Base-by-base conservation (phyloP, 768 basidiomycete genomes). In the Grammothele lineata region DNA sequence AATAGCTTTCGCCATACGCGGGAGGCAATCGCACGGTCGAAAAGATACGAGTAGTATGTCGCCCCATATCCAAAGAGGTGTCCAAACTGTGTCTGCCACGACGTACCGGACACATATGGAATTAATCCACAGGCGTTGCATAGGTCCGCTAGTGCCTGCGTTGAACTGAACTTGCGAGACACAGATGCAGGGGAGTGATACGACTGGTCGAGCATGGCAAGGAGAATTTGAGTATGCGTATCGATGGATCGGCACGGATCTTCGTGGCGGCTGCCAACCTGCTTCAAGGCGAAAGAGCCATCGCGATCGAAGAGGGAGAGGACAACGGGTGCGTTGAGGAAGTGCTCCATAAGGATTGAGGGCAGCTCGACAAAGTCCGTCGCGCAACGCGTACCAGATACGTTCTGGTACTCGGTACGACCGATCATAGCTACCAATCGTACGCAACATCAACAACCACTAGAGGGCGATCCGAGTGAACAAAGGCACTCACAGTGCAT, bases 321-420 rank as follows among this genome's bases (percentile, higher is more conserved):
- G 23, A 98, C 91, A 12, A 70, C 66, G 0, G 90, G 80, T 0
- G 94, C 95, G 34, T 78, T 85, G 34, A 95, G 78, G 72, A 99
- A 97, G 61, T 93, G 92, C 63, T 99, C 96, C 96, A 98, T 98
- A 18, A 99, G 79, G 58, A 98, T 93, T 9, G 95, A 98, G 0
- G 96, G 96, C 5, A 99, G 73, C 62, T 99, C 96, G 48, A 97
- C 95, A 59, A 99, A 96, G 62, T 99, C 96, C 0, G 96, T 99
- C 0, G 96, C 91, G 63, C 93, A 96, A 17, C 96, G 89, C 1
- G 96, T 99, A 14, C 96, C 96, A 0, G 94, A 85, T 5, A 98
- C 93, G 60, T 97, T 98, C 63, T 98, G 95, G 60, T 95, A 96
- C 58, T 94, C 93, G 7, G 94, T 98, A 37, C 90, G 78, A 36